These are phyloP conservation scores for Metschnikowia amazonensis DNA, from an alignment of 805 yeast species.

Conservation along the genomic window DNA sequence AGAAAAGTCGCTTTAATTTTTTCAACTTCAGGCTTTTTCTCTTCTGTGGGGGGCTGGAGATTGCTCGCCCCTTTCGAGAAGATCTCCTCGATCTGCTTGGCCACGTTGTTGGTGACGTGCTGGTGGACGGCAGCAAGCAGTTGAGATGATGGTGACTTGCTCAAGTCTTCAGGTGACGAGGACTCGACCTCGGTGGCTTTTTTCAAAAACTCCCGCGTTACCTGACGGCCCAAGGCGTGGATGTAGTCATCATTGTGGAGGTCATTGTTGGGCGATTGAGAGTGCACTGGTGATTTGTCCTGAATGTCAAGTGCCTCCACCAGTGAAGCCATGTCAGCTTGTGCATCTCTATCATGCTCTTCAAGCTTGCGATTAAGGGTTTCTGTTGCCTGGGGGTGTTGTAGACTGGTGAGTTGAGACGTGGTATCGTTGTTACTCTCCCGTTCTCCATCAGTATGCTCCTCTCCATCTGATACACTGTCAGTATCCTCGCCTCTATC, in stretches of 20 bases:
- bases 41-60: constrained; percentile 8
- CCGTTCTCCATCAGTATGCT: too few species aligned
- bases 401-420: neutral
- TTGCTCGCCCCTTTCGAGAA: constrained; percentile 9
- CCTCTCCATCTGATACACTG: neutral
- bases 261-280: neutral
- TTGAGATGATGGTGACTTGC: constrained; percentile 7
- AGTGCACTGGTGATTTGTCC: neutral
- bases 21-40: constrained; percentile 14
- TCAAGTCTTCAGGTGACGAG: constrained; percentile 14
- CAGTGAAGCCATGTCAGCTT: neutral
- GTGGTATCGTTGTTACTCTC: neutral
- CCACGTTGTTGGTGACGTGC: constrained; percentile 30
- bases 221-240: constrained; percentile 32
- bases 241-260: constrained; percentile 18
- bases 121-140: constrained; percentile 24
- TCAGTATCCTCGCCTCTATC: neutral
- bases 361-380: constrained; percentile 1
- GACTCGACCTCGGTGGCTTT: constrained; percentile 32
- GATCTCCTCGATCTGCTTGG: constrained; percentile 25
- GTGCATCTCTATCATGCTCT: neutral
- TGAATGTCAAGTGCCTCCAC: neutral
- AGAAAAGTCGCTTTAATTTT: constrained; percentile 24
- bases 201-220: constrained; percentile 29
- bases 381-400: constrained; percentile 1